Evolutionary conservation across 2,329 filamentous ascomycete genomes (phyloP).

Genomic region (Fonsecaea pedrosoi): DNA sequence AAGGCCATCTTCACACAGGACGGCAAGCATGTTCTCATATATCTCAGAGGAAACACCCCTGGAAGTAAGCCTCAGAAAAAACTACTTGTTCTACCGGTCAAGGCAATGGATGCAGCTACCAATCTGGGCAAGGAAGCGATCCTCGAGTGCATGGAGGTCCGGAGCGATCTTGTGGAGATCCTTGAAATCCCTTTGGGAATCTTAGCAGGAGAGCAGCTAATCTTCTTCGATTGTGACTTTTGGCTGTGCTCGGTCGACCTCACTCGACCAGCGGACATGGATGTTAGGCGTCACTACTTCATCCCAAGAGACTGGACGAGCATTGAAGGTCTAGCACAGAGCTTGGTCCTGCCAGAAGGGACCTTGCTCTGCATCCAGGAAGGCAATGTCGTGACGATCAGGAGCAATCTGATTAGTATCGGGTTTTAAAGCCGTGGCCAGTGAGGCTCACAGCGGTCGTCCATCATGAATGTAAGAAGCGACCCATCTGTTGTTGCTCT

Average conservation of each 20-base stretch:
- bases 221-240: constrained; percentile 21
- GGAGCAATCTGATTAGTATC: constrained; percentile 10
- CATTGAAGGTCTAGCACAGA: constrained; percentile 6
- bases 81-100: constrained; percentile 10
- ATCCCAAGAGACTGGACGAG: constrained; percentile 28
- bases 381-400: constrained; percentile 17
- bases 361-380: constrained; percentile 23
- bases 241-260: constrained; percentile 22
- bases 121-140: background rate
- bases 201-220: constrained; percentile 13
- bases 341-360: constrained; percentile 11
- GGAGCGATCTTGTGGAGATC: background rate
- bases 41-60: constrained; percentile 5
- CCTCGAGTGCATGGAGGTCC: background rate
- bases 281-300: constrained; percentile 24
- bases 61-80: constrained; percentile 1
- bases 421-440: too few species aligned
- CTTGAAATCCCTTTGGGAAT: constrained; percentile 17
- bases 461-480: background rate
- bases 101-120: constrained; percentile 10
- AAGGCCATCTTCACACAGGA: constrained; percentile 20
- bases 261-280: background rate
- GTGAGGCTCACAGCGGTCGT: background rate
- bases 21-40: constrained; percentile 11
- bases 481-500: background rate